Base-by-base conservation (phyloP, 1,284 basidiomycete species). In the Cryptococcus wingfieldii region DNA sequence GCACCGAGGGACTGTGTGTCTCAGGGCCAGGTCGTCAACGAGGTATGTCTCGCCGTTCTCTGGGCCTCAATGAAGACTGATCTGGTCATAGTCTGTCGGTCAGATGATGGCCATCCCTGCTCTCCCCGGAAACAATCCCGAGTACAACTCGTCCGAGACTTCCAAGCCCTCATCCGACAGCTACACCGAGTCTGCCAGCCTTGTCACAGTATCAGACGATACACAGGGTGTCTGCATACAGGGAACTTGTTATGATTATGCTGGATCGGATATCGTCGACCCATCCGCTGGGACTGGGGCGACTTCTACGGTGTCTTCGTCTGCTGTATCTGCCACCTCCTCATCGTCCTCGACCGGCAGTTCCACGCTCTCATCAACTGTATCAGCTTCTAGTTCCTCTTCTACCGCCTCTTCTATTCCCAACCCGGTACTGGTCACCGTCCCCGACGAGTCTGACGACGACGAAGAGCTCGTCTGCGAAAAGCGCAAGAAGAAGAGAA, bases 91-190 rank as follows among this genome's bases (percentile, higher is more conserved):
- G 65, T n/a, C 50, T 14, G 50, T 61, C 28, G 63, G 62, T 7
- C 52, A 62, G 8, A 43, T 55, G 16, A 31, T 19, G 7, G 49
- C 60, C 13, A 53, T 67, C 5, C 38, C 55, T 28, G n/a, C 37
- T 16, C 52, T 67, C 19, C 66, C 63, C 16, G 64, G 63, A 1
- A 61, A 64, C 47, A 67, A 67, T 43, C 56, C 54, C 23, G 55
- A 60, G 48, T 63, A 45, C 58, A 63, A 65, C 48, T 63, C 65
- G 16, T 67, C 65, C 19, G 16, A n/a, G 31, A 34, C 25, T 18
- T 54, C 63, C 23, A 62, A 62, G 53, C 13, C 18, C 1, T 16
- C 50, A 2, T 38, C 39, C 14, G 25, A 47, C 6, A 43, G 27
- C 23, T 65, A 61, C 43, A 48, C 46, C 47, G 64, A 65, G 38